Conservation (phyloP, 2,329 filamentous ascomycete species). For the Diplocarpon mali region DNA sequence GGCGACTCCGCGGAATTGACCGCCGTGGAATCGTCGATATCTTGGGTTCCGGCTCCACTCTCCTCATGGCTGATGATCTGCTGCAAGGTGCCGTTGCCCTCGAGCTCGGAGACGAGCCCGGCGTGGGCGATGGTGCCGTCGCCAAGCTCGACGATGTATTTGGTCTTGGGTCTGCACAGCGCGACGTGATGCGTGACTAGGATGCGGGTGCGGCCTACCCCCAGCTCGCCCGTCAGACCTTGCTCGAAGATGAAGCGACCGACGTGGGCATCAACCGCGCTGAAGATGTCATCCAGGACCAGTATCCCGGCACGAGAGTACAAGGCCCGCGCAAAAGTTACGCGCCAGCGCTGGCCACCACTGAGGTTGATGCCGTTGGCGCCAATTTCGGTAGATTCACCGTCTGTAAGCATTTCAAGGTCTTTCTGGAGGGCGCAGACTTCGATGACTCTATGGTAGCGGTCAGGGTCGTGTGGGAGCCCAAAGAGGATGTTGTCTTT, state of each 20-base stretch:
- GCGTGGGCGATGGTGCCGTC: conserved; percentile 55
- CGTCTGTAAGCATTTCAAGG: conserved; percentile 63
- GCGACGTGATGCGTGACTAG: conserved; percentile 73
- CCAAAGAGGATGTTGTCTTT: conserved; percentile 72
- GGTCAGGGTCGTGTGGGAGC: conserved; percentile 53
- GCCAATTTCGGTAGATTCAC: conserved; percentile 71
- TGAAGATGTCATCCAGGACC: conserved; percentile 76
- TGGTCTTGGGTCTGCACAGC: conserved; percentile 57
- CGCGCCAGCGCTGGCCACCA: conserved; percentile 73
- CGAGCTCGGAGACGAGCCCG: conserved; percentile 55
- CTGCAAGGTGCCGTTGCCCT: conserved; percentile 43
- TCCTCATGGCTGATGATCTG: conserved; percentile 48
- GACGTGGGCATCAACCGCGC: conserved; percentile 68
- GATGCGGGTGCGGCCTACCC: conserved; percentile 59
- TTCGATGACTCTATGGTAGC: conserved; percentile 59
- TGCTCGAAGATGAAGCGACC: conserved; percentile 70
- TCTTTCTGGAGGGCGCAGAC: conserved; percentile 69
- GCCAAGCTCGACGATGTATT: conserved; percentile 63
- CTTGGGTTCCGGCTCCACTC: conserved; percentile 32
- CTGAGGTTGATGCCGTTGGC: conserved; percentile 77
- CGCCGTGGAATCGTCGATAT: conserved; percentile 40
- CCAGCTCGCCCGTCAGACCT: conserved; percentile 61
- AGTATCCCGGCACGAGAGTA: conserved; percentile 71
- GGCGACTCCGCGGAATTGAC: conserved; percentile 45
- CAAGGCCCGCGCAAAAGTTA: conserved; percentile 68